A percentile compares a stretch with the other conserved stretches of the same genome.
These are phyloP conservation scores for Phytophthora melonis DNA, from an alignment of 352 stramenopile genomes.

Conservation along the genomic window DNA sequence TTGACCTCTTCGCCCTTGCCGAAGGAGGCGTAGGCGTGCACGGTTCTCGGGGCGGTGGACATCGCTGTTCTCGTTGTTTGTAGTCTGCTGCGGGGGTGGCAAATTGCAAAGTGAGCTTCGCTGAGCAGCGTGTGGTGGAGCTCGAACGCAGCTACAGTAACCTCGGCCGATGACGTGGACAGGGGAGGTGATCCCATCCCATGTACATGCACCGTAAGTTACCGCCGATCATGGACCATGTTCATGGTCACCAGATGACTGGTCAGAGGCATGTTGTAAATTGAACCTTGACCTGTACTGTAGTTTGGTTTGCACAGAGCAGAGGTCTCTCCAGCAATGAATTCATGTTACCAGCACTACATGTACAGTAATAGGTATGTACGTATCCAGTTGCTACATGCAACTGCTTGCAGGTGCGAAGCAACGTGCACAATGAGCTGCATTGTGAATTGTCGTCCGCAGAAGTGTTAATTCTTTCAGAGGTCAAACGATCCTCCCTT, in stretches of 20 bases:
- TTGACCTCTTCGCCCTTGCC: slow-evolving; percentile 44
- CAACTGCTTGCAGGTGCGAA: background rate
- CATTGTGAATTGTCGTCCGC: background rate
- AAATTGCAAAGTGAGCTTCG: slow-evolving; percentile 26
- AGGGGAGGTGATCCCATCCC: slow-evolving; percentile 9
- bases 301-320: background rate
- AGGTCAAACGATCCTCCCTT: background rate
- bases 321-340: background rate
- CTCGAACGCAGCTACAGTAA: too few relatives aligned
- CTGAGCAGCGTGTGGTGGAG: background rate
- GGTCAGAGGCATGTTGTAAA: background rate
- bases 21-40: slow-evolving; percentile 58
- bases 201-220: background rate
- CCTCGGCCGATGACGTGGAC: slow-evolving; percentile 5
- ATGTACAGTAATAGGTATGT: too few relatives aligned
- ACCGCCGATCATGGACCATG: too few relatives aligned
- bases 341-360: too few relatives aligned
- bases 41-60: slow-evolving; percentile 42
- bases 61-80: slow-evolving; percentile 15
- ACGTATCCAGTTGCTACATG: too few relatives aligned
- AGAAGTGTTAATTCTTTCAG: background rate
- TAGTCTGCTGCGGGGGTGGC: slow-evolving; percentile 5
- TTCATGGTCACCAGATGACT: slow-evolving; percentile 12
- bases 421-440: background rate
- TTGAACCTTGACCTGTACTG: background rate